Evolutionary conservation across 352 stramenopile species (phyloP).

Genomic region (Pythium phragmitis): DNA sequence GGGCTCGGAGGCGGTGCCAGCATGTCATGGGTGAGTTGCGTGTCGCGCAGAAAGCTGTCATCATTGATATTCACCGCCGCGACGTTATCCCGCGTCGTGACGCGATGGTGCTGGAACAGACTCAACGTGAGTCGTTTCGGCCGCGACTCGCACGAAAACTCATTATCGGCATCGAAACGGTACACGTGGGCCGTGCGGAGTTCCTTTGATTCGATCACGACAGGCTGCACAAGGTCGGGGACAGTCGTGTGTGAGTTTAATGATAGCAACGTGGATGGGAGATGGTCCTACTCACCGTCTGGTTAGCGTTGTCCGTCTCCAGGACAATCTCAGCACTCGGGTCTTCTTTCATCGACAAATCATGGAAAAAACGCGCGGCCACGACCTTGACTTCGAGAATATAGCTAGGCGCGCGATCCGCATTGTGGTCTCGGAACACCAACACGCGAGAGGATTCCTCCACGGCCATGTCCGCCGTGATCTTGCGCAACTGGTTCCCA

Average conservation of each 20-base stretch:
- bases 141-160: conserved; percentile 64
- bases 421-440: conserved; percentile 71
- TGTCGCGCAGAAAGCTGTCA: conserved; percentile 40
- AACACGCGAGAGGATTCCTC: conserved; percentile 78
- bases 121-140: conserved; percentile 70
- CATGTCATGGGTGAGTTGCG: conserved; percentile 31
- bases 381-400: conserved; percentile 85
- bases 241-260: neutral
- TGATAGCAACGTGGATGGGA: neutral
- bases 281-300: conserved; percentile 30
- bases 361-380: conserved; percentile 62
- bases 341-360: conserved; percentile 60
- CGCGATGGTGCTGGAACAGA: conserved; percentile 58
- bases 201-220: conserved; percentile 60
- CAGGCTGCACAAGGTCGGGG: conserved; percentile 9
- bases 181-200: conserved; percentile 79
- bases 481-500: conserved; percentile 59
- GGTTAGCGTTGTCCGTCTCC: conserved; percentile 74
- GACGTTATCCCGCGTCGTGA: conserved; percentile 27
- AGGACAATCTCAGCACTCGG: conserved; percentile 58
- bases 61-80: conserved; percentile 64
- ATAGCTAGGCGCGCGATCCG: conserved; percentile 55
- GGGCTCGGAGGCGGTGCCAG: conserved; percentile 43
- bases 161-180: conserved; percentile 75
- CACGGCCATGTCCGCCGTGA: conserved; percentile 77